phyloP scores from a whole-genome alignment of 371 early-diverging fungal genomes.

The Mucor circinelloides region DNA sequence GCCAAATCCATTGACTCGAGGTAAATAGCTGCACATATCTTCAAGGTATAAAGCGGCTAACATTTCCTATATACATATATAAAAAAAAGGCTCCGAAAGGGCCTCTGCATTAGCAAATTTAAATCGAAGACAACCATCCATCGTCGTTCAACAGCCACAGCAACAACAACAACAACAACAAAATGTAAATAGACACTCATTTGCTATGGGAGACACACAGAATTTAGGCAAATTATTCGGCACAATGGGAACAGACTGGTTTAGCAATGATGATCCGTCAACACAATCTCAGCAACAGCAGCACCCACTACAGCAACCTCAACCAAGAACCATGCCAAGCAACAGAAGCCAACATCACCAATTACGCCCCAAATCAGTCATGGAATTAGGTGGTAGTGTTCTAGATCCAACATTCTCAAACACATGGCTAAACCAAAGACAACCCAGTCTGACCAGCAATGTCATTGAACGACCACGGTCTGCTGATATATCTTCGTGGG shows the following conservation, averaged over 20 bases:
- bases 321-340: conserved; percentile 1
- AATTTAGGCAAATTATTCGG: conserved; percentile 48
- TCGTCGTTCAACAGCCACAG: background rate
- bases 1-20: conserved; percentile 58
- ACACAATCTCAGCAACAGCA: background rate
- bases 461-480: conserved; percentile 66
- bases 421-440: conserved; percentile 33
- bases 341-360: background rate
- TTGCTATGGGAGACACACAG: conserved; percentile 58
- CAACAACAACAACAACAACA: background rate
- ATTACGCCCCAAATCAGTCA: conserved; percentile 54
- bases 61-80: no score
- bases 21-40: conserved; percentile 41
- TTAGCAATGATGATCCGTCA: conserved; percentile 13
- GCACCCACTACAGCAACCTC: background rate
- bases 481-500: conserved; percentile 69
- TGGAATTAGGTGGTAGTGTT: conserved; percentile 28
- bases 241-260: conserved; percentile 18
- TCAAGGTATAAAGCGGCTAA: no score
- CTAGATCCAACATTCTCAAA: conserved; percentile 35
- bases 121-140: conserved; percentile 9
- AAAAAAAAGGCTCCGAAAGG: conserved; percentile 42
- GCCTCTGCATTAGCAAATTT: conserved; percentile 11
- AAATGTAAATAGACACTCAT: conserved; percentile 36
- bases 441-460: conserved; percentile 20